Conservation (phyloP, 169 alveolate species). For the Plasmodium malariae region DNA sequence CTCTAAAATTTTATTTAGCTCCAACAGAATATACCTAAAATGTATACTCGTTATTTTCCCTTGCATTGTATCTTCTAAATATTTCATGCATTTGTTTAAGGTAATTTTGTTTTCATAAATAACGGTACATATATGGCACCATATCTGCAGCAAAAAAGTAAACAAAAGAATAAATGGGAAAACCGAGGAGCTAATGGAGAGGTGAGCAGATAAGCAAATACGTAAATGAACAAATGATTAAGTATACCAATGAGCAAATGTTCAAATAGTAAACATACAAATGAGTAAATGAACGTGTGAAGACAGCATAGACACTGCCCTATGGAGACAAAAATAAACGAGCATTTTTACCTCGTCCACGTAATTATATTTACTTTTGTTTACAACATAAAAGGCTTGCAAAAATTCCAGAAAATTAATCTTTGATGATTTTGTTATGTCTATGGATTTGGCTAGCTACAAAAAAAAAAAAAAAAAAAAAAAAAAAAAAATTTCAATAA, state of each 20-base stretch:
- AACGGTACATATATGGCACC: slow-evolving; percentile 84
- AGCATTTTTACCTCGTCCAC: slow-evolving; percentile 87
- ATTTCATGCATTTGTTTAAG: slow-evolving; percentile 78
- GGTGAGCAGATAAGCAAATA: not conserved
- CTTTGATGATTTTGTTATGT: slow-evolving; percentile 85
- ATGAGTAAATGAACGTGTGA: too few relatives aligned
- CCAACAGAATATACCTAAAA: slow-evolving; percentile 76
- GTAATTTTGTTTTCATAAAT: slow-evolving; percentile 78
- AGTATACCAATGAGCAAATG: too few relatives aligned
- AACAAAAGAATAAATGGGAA: not conserved
- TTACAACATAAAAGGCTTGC: slow-evolving; percentile 91
- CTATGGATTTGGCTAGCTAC: slow-evolving; percentile 89
- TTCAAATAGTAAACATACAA: too few relatives aligned
- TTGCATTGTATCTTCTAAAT: slow-evolving; percentile 78
- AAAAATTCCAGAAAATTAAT: slow-evolving; percentile 89
- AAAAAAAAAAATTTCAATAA: not conserved
- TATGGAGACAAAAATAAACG: not conserved
- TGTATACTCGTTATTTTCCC: slow-evolving; percentile 79
- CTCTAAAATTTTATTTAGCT: slow-evolving; percentile 76
- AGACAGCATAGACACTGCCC: too few relatives aligned
- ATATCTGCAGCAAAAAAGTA: slow-evolving; percentile 66
- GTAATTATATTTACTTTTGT: slow-evolving; percentile 86
- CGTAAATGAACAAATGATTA: not conserved
- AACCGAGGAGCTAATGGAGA: not conserved
- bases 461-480: slow-evolving; percentile 8